Conservation (phyloP, 768 basidiomycete genomes). For the Boletellus ananiceps region DNA sequence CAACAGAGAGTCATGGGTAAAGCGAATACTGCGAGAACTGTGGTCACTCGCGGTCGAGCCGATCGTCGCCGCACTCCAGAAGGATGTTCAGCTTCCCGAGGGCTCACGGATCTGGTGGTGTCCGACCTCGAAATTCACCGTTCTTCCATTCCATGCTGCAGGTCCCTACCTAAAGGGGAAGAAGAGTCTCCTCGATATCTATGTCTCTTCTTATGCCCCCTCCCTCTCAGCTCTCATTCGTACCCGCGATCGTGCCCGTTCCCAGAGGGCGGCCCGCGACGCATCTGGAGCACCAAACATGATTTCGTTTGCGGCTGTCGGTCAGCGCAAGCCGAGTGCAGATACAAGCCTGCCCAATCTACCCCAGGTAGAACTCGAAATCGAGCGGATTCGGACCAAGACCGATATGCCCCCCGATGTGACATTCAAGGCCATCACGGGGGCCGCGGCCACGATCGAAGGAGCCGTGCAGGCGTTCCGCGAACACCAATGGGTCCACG, state of each 20-base stretch:
- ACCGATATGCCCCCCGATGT: neutral
- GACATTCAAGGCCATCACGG: neutral
- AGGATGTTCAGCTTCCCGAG: neutral
- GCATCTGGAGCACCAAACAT: no score
- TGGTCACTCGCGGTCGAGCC: neutral
- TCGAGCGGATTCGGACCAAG: neutral
- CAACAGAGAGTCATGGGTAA: neutral
- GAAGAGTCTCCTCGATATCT: neutral
- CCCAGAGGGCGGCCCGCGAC: neutral
- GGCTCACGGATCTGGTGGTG: neutral
- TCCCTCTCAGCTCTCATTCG: neutral
- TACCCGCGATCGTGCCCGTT: neutral
- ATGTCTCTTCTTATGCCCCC: neutral
- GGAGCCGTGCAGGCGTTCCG: neutral
- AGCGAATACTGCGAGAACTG: neutral
- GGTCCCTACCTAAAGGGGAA: neutral
- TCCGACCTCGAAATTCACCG: neutral
- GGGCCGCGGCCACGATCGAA: neutral
- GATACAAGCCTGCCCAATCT: neutral
- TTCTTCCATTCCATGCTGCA: neutral
- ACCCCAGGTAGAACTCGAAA: neutral
- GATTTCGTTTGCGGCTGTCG: neutral
- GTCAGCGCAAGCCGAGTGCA: neutral
- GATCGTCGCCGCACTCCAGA: neutral
- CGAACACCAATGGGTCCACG: neutral